Percentiles rank a stretch among this genome's conserved stretches.
Evolutionary conservation across 2,329 filamentous ascomycete genomes (phyloP).

Genomic region (Hyphodiscus sp.): DNA sequence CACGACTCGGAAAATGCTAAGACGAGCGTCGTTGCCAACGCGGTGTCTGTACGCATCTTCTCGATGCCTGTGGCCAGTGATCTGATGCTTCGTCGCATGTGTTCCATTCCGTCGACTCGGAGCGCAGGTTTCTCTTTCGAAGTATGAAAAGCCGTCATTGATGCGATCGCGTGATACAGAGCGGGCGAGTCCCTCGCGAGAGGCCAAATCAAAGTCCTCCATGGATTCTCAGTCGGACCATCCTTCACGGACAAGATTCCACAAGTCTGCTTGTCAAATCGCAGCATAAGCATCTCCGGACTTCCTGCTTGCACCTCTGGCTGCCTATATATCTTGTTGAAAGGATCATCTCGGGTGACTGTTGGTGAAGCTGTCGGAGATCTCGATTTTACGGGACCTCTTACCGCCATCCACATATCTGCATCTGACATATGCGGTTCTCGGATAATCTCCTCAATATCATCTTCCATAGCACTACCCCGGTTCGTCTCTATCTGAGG

Average conservation of each 20-base stretch:
- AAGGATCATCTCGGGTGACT: slow-evolving; percentile 13
- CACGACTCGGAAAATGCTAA: slow-evolving; percentile 66
- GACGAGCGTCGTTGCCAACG: slow-evolving; percentile 63
- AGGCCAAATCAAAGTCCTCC: slow-evolving; percentile 66
- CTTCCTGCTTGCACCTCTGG: slow-evolving; percentile 44
- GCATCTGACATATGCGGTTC: slow-evolving; percentile 20
- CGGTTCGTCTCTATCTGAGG: slow-evolving; percentile 19
- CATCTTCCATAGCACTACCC: slow-evolving; percentile 35
- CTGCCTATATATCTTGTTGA: slow-evolving; percentile 35
- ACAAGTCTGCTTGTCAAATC: slow-evolving; percentile 61
- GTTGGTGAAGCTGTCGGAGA: slow-evolving; percentile 18
- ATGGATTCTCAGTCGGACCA: slow-evolving; percentile 62
- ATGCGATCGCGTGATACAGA: slow-evolving; percentile 60
- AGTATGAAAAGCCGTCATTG: slow-evolving; percentile 64
- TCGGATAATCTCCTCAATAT: slow-evolving; percentile 49
- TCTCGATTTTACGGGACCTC: slow-evolving; percentile 17
- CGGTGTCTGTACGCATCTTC: slow-evolving; percentile 57
- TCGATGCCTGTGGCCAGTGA: slow-evolving; percentile 52
- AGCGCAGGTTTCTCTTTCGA: slow-evolving; percentile 50
- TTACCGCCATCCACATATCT: slow-evolving; percentile 23
- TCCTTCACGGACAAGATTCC: slow-evolving; percentile 67
- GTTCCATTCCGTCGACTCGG: slow-evolving; percentile 57
- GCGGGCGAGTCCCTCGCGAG: slow-evolving; percentile 57
- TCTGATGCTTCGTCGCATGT: slow-evolving; percentile 59
- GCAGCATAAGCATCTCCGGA: slow-evolving; percentile 54